Evolutionary conservation across 768 basidiomycete species (phyloP), one percentile per base, ranked within the genome.

Genomic region (Boletus patriciae): DNA sequence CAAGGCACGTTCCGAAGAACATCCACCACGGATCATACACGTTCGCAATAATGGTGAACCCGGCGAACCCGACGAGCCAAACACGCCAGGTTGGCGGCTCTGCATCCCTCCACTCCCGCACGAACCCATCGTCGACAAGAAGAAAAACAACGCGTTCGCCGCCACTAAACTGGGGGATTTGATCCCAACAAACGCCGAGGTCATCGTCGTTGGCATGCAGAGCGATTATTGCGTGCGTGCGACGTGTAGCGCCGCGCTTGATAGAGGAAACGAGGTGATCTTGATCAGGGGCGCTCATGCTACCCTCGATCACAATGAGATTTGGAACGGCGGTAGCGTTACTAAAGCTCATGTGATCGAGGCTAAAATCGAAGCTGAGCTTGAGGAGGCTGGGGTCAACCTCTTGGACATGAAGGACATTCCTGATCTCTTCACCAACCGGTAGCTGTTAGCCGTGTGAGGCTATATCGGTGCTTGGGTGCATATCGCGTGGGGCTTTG

Each of bases 321-420:
- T 83, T 36, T 74, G 83, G 63, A 78, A 83, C 60, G 84, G 80
- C 9, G 84, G 82, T 3, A 78, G 81, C 7, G 66, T 80, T 27
- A 86, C 83, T 0, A 70, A 76, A 1, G 85, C 86, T 11, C 63
- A 67, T 42, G 71, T 70, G 52, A 79, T 88, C 31, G 81, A 83
- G 74, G 70, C 66, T 12, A 83, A 87, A 62, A 80, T 87, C 31
- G 86, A 89, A 73, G 78, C 71, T 3, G 83, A 87, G 73, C 69
- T 89, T 25, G 85, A 87, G 70, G 85, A 87, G 64, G 84, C 84
- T 13, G 87, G 87, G 4, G 87, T 84, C 19, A 73, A 77, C 63
- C 36, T 88, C 46, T 67, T 89, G 58, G 85, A 86, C 13, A 87
- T 88, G 86, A 80, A 79, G 68, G 83, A 87, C 67, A 66, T 87